Conservation (phyloP, 345 rosid genomes). For the Pistacia vera region DNA sequence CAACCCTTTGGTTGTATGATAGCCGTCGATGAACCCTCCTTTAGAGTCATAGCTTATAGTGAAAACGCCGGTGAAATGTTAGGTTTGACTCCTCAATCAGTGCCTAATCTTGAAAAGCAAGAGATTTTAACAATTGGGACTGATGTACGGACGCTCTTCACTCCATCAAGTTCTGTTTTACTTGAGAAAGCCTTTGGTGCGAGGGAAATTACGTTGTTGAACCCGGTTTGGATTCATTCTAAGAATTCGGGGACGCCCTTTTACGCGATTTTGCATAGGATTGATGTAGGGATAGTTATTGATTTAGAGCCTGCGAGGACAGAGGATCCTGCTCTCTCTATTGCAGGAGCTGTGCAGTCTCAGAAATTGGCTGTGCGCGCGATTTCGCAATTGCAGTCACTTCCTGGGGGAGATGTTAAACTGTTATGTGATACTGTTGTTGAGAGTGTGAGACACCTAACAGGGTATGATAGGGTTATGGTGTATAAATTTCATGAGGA, state of each 20-base stretch:
- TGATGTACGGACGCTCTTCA: conserved; percentile 75
- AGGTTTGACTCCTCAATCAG: conserved; percentile 81
- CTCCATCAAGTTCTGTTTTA: conserved; percentile 51
- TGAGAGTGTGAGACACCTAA: conserved; percentile 79
- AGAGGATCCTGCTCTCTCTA: conserved; percentile 92
- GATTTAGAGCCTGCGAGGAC: conserved; percentile 97
- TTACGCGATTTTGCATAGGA: conserved; percentile 86
- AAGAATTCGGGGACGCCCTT: conserved; percentile 82
- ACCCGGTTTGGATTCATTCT: conserved; percentile 93
- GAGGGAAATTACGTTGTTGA: conserved; percentile 82
- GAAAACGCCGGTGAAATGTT: conserved; percentile 90
- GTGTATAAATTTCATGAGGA: conserved; percentile 98
- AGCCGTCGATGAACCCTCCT: conserved; percentile 73
- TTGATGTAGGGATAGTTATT: conserved; percentile 94
- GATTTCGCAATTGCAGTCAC: conserved; percentile 83
- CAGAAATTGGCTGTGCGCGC: conserved; percentile 96
- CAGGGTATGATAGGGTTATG: conserved; percentile 96
- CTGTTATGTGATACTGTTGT: conserved; percentile 92
- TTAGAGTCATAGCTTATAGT: conserved; percentile 72
- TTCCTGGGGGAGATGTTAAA: conserved; percentile 92
- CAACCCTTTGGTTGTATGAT: conserved; percentile 96
- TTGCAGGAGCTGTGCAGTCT: conserved; percentile 97
- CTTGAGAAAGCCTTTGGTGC: conserved; percentile 88
- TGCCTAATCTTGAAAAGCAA: conserved; percentile 72
- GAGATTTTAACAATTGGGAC: conserved; percentile 69